A percentile compares a stretch with the other conserved stretches of the same genome.
These are phyloP conservation scores for Centrapalus pauciflorus DNA, from an alignment of 129 eudicot genomes.

Conservation along the genomic window DNA sequence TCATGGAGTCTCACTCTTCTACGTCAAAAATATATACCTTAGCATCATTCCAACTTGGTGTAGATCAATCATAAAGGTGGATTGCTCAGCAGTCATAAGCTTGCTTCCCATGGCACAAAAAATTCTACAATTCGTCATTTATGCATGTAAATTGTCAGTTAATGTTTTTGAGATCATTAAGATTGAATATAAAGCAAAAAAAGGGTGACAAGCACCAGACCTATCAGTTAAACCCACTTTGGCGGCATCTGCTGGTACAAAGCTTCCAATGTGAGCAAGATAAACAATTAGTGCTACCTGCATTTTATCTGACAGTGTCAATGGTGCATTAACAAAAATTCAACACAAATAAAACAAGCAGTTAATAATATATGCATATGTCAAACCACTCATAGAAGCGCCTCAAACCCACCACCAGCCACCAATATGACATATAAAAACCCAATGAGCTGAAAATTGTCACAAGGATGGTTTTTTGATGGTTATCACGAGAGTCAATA, in stretches of 20 bases:
- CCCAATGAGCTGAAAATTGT: background rate
- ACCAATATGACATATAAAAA: too few species aligned
- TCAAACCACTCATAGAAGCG: background rate
- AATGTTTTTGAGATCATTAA: conserved; percentile 1
- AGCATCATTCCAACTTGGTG: conserved; percentile 95
- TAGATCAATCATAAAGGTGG: conserved; percentile 90
- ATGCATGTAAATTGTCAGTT: too few species aligned
- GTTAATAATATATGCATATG: background rate
- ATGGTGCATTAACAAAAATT: background rate
- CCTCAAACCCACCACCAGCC: background rate
- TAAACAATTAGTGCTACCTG: conserved; percentile 97
- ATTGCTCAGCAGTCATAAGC: conserved; percentile 80
- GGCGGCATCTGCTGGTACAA: conserved; percentile 93
- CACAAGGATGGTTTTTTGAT: background rate
- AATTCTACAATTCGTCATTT: conserved; percentile 44
- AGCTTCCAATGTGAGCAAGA: conserved; percentile 93
- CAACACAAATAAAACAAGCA: background rate
- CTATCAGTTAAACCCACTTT: conserved; percentile 93
- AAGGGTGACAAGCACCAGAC: conserved; percentile 27
- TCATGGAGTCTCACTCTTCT: background rate
- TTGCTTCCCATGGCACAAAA: conserved; percentile 86
- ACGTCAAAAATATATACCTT: conserved; percentile 45
- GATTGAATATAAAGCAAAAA: conserved; percentile 7
- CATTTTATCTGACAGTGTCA: background rate
- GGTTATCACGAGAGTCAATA: too few species aligned